Base-by-base conservation (phyloP, 2,329 filamentous ascomycete species). In the Lecanicillium sp. region DNA sequence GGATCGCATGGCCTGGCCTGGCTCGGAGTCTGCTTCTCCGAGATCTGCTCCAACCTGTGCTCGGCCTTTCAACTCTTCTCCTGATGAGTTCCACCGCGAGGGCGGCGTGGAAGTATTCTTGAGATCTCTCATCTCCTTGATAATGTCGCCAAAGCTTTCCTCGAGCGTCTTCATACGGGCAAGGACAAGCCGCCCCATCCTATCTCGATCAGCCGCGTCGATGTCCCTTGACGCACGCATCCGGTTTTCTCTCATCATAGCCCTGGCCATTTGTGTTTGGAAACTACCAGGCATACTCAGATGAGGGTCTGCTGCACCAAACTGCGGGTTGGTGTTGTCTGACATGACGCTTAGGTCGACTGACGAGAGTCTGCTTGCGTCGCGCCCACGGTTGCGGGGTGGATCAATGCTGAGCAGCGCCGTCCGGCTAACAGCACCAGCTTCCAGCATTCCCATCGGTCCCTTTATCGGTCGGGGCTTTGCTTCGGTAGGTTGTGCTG, bases 141-240 rank as follows among this genome's bases (percentile, higher is more conserved):
- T 75, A n/a, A 94, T 81, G 43, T 95, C 86, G 3, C 83, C 75
- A 57, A 96, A 90, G 12, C 88, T 83, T 60, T 94, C 87, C 57
- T 96, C 89, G 3, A 96, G 70, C 7, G 83, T 90, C 57, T 92
- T 92, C 87, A 95, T 95, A 25, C 87, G 72, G 8, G 87, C 86
- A 33, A 95, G 67, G 60, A 95, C 83, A 33, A 95, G 72, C 40
- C 86, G 76, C 48, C 81, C 80, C 73, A 89, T 83, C 29, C 84
- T 75, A 52, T 85, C 82, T 17, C 57, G 75, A 70, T 68, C 65
- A 39, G 54, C 59, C 4, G 56, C 42, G 33, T 66, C 61, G 22
- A 49, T 48, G 29, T 56, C 57, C 22, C 56, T 63, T 22, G 56
- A 55, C 14, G 56, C 61, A 50, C 72, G 73, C 38, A 79, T 59